These are phyloP conservation scores for Ustilago xerochloae DNA, from an alignment of 1,284 basidiomycete genomes.

Conservation along the genomic window DNA sequence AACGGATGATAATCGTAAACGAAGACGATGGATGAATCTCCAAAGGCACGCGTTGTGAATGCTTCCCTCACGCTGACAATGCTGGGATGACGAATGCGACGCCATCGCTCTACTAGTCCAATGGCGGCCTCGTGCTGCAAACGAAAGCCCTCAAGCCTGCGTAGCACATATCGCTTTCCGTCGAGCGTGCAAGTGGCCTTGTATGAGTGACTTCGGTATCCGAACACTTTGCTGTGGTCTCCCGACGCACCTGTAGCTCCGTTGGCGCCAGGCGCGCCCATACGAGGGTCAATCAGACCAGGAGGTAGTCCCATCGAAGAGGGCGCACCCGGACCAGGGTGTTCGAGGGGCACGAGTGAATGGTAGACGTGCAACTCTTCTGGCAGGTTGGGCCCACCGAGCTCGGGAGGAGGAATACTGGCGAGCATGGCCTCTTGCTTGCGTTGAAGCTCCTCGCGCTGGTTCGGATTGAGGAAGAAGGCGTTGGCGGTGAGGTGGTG, in stretches of 20 bases:
- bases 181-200: constrained; percentile 82
- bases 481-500: constrained; percentile 70
- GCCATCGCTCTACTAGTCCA: constrained; percentile 86
- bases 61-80: constrained; percentile 89
- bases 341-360: constrained; percentile 82
- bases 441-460: constrained; percentile 82
- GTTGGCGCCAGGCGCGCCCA: constrained; percentile 50
- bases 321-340: constrained; percentile 41
- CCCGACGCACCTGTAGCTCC: constrained; percentile 57
- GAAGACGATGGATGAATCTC: constrained; percentile 86
- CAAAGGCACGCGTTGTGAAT: constrained; percentile 93
- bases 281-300: constrained; percentile 54
- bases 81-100: constrained; percentile 83
- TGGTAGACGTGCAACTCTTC: constrained; percentile 92
- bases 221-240: constrained; percentile 70
- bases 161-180: constrained; percentile 80
- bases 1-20: constrained; percentile 91
- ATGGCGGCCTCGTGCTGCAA: constrained; percentile 79
- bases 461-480: constrained; percentile 78
- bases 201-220: constrained; percentile 80
- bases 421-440: constrained; percentile 80
- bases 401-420: constrained; percentile 62
- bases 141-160: constrained; percentile 89
- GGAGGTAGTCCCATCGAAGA: constrained; percentile 37
- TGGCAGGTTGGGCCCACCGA: constrained; percentile 76